These are phyloP conservation scores for Dalbergia oliveri DNA, from an alignment of 306 rosid genomes.

Conservation along the genomic window DNA sequence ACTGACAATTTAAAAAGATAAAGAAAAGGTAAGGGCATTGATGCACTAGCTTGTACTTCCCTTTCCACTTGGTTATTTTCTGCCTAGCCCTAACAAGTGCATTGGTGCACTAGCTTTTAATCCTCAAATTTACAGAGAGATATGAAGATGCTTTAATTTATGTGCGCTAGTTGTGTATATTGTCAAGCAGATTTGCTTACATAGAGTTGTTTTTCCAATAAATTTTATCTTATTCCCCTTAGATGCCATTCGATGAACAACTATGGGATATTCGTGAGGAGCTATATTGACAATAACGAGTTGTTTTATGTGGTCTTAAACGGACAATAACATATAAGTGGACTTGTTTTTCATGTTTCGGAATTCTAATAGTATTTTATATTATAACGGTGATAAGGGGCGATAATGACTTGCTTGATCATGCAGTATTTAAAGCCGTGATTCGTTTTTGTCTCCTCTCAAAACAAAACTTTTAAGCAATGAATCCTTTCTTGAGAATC, in stretches of 20 bases:
- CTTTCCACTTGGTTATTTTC: no score
- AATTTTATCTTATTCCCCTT: background rate
- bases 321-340: background rate
- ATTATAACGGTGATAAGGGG: background rate
- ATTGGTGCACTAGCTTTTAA: background rate
- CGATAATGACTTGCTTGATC: background rate
- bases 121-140: background rate
- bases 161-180: no score
- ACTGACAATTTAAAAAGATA: no score
- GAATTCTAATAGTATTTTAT: background rate
- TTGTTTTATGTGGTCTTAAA: slow-evolving; percentile 3
- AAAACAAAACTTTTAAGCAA: background rate
- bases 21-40: no score
- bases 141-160: background rate
- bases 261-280: background rate
- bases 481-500: background rate
- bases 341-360: background rate
- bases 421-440: background rate
- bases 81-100: background rate
- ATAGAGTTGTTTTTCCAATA: background rate
- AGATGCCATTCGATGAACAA: background rate
- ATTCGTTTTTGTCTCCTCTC: background rate
- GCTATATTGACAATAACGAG: background rate
- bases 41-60: no score
- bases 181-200: no score